These are phyloP conservation scores for Beauveria sp. DNA, from an alignment of 2,329 filamentous ascomycete species.

Conservation along the genomic window DNA sequence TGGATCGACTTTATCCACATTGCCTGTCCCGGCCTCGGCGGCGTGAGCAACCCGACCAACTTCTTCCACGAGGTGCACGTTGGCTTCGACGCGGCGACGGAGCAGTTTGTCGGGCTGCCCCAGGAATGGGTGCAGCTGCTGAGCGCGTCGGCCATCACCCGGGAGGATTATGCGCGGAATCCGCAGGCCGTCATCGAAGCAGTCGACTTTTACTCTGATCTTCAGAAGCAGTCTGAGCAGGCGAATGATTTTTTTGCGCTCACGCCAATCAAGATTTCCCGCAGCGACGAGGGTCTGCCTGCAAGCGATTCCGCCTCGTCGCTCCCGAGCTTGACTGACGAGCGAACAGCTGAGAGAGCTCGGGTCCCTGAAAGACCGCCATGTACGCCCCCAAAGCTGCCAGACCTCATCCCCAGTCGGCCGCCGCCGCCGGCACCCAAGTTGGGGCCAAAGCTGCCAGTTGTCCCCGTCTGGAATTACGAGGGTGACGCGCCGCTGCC, in stretches of 20 bases:
- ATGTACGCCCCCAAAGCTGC: background rate
- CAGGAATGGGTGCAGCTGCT: conserved; percentile 22
- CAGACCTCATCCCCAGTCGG: background rate
- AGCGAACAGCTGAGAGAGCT: background rate
- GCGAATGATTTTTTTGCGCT: conserved; percentile 1
- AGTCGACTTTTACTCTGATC: conserved; percentile 8
- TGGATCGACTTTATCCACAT: conserved; percentile 95
- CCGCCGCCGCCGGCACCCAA: conserved; percentile 3
- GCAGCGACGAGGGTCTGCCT: background rate
- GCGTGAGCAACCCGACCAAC: conserved; percentile 89
- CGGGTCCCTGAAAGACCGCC: background rate
- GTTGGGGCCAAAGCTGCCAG: background rate
- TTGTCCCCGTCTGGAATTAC: background rate
- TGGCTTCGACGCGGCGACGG: conserved; percentile 81
- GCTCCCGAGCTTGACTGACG: background rate
- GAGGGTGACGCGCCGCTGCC: background rate
- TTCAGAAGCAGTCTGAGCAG: conserved; percentile 2
- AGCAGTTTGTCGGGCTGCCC: conserved; percentile 48
- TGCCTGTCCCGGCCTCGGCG: conserved; percentile 84
- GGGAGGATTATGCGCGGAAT: conserved; percentile 9
- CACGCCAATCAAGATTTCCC: background rate
- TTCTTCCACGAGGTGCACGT: conserved; percentile 89
- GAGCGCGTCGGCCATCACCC: conserved; percentile 20
- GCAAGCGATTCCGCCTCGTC: background rate
- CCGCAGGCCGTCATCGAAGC: conserved; percentile 10